These are phyloP conservation scores for Taphrina deformans DNA, from an alignment of 1,139 yeast genomes.

Conservation along the genomic window DNA sequence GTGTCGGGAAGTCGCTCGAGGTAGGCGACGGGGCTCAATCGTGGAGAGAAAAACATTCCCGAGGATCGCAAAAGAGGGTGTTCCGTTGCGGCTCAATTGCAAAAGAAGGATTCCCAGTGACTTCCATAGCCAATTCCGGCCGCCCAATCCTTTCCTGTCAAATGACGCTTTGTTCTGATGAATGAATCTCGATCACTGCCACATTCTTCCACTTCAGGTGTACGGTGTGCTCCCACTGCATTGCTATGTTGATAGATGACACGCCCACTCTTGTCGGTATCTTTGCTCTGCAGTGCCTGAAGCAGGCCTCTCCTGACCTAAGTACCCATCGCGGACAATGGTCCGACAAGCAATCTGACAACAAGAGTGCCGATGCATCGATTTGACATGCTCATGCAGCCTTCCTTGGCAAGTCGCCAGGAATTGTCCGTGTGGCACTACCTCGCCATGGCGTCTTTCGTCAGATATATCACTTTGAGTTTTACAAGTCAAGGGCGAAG, in stretches of 20 bases:
- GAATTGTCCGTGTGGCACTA: background rate
- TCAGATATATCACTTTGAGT: background rate
- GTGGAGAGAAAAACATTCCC: background rate
- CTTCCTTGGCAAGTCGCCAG: background rate
- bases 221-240: too few species aligned
- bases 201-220: too few species aligned
- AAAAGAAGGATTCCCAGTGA: background rate
- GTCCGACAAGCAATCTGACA: background rate
- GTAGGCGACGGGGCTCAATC: background rate
- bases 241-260: too few species aligned
- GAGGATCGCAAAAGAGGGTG: background rate
- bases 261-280: background rate
- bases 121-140: background rate
- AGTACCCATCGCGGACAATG: background rate
- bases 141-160: background rate
- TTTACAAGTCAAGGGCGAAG: background rate
- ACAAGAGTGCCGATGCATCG: background rate
- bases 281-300: background rate
- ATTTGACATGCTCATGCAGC: too few species aligned
- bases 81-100: background rate
- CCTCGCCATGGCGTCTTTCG: background rate
- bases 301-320: background rate
- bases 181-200: background rate
- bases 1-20: background rate
- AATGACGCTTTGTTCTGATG: background rate